A percentile compares a stretch with the other conserved stretches of the same genome.
phyloP scores from a whole-genome alignment of 768 basidiomycete genomes.

The Macrocybe gigantea region DNA sequence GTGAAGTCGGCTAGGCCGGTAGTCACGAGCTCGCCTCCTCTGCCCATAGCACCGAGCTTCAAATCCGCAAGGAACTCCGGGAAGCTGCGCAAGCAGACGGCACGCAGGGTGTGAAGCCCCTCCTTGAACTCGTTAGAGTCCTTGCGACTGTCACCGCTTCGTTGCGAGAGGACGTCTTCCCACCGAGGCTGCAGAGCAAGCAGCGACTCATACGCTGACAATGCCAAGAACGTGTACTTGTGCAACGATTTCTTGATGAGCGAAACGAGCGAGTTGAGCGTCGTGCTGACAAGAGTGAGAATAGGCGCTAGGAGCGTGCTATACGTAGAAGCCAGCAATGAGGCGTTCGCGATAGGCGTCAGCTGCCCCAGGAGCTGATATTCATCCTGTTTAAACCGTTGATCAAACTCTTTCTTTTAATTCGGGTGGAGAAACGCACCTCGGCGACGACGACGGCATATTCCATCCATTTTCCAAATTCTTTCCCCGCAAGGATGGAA shows the following conservation, averaged over 20 bases:
- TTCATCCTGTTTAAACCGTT: conserved; percentile 46
- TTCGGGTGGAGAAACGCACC: conserved; percentile 27
- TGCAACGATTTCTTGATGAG: conserved; percentile 75
- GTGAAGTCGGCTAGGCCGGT: conserved; percentile 62
- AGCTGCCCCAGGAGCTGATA: conserved; percentile 60
- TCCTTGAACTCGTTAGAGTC: conserved; percentile 70
- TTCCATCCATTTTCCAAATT: conserved; percentile 69
- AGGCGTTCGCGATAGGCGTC: conserved; percentile 48
- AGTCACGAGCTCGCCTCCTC: conserved; percentile 48
- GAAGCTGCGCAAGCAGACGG: conserved; percentile 73
- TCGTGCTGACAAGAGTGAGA: conserved; percentile 57
- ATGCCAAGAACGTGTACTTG: conserved; percentile 74
- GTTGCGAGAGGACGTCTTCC: conserved; percentile 56
- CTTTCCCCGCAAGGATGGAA: conserved; percentile 57
- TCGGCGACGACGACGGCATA: conserved; percentile 61
- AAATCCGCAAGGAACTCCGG: conserved; percentile 80
- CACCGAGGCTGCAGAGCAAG: conserved; percentile 53
- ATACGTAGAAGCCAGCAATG: conserved; percentile 53
- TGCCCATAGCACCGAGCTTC: conserved; percentile 54
- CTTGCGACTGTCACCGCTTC: conserved; percentile 36
- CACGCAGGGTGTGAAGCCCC: conserved; percentile 55
- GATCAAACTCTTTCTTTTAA: neutral
- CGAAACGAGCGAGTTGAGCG: conserved; percentile 53
- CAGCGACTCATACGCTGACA: conserved; percentile 61
- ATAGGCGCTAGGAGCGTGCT: conserved; percentile 59